Percentiles rank a stretch among this genome's conserved stretches.
These are phyloP conservation scores for Epithele typhae DNA, from an alignment of 768 basidiomycete species.

Conservation along the genomic window DNA sequence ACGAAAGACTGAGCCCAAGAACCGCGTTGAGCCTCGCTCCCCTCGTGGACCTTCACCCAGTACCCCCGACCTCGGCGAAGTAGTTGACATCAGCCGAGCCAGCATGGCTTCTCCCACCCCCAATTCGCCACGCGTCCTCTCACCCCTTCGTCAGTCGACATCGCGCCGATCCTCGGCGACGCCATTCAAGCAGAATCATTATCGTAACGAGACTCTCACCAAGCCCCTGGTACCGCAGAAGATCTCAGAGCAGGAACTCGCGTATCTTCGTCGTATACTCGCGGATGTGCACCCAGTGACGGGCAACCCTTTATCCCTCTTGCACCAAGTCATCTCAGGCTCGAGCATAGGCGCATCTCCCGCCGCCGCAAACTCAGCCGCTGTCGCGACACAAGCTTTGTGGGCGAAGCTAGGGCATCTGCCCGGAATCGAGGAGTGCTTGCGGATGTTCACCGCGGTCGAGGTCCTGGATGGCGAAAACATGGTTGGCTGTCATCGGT, in stretches of 20 bases:
- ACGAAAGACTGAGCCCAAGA: constrained; percentile 24
- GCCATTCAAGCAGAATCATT: constrained; percentile 8
- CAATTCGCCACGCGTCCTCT: background rate
- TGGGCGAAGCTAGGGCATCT: constrained; percentile 47
- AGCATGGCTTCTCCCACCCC: constrained; percentile 4
- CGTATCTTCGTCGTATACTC: constrained; percentile 65
- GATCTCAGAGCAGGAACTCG: constrained; percentile 50
- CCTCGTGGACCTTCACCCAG: constrained; percentile 7
- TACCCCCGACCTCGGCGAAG: constrained; percentile 5
- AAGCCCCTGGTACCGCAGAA: constrained; percentile 50
- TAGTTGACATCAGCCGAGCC: constrained; percentile 1
- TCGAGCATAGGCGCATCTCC: constrained; percentile 15
- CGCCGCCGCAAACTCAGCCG: constrained; percentile 12
- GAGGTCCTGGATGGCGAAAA: constrained; percentile 93
- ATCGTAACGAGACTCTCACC: constrained; percentile 23
- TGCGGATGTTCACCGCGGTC: constrained; percentile 88
- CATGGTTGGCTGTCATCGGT: constrained; percentile 87
- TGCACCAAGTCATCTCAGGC: constrained; percentile 31
- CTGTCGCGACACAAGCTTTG: constrained; percentile 32
- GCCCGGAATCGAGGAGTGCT: constrained; percentile 69
- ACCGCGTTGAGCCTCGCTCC: constrained; percentile 11
- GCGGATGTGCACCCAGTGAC: constrained; percentile 52
- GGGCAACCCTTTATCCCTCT: constrained; percentile 46
- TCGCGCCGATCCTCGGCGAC: constrained; percentile 9
- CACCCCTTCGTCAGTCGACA: constrained; percentile 3